Evolutionary conservation across 23 red algal species (phyloP).

Genomic region (Gracilaria caudata): DNA sequence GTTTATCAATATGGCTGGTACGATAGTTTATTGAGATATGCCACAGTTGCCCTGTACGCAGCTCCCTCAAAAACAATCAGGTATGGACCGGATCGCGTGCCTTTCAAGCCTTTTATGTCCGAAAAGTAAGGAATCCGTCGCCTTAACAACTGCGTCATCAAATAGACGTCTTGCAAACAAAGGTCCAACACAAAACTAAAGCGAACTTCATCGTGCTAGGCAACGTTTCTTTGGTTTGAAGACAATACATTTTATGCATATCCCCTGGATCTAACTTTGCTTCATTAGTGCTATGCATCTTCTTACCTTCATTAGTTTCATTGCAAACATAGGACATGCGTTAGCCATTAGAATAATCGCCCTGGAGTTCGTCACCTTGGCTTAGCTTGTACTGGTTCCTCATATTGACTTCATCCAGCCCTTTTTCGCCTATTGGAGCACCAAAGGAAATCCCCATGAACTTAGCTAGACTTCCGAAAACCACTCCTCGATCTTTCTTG

Average conservation of each 20-base stretch:
- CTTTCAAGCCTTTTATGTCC: background rate
- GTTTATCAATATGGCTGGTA: slow-evolving; percentile 52
- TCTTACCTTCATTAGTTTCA: background rate
- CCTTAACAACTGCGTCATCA: background rate
- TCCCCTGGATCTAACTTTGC: background rate
- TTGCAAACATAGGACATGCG: background rate
- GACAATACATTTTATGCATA: background rate
- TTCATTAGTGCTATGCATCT: background rate
- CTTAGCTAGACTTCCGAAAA: slow-evolving; percentile 31
- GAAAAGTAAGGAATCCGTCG: background rate
- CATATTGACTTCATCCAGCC: background rate
- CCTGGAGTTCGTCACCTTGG: background rate
- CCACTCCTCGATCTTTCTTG: slow-evolving; percentile 16
- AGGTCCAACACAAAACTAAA: background rate
- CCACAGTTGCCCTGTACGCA: slow-evolving; percentile 53
- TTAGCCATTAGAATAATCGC: background rate
- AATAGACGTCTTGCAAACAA: background rate
- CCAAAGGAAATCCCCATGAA: background rate
- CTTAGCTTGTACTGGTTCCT: background rate
- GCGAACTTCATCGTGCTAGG: background rate
- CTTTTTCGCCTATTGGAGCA: background rate
- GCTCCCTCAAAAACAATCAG: slow-evolving; percentile 31
- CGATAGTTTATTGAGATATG: slow-evolving; percentile 46
- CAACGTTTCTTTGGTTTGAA: background rate
- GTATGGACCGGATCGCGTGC: slow-evolving; percentile 23